Evolutionary conservation across 352 stramenopile genomes (phyloP).

Genomic region (Pythium rhizo-oryzae): DNA sequence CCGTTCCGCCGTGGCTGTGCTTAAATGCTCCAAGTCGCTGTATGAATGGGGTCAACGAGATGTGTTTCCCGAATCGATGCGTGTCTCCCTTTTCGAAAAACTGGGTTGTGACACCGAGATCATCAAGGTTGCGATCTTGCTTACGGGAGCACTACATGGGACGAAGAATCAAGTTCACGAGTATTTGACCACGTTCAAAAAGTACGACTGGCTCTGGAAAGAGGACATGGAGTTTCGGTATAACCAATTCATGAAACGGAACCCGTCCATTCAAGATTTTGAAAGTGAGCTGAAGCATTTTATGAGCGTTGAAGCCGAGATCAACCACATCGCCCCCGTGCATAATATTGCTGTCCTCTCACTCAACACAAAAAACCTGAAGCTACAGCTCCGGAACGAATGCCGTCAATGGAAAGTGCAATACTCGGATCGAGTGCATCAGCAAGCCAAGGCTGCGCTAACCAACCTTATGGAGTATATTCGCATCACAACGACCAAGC

Average conservation of each 20-base stretch:
- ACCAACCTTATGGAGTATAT: conserved; percentile 98
- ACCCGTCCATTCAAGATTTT: conserved; percentile 87
- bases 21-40: conserved; percentile 82
- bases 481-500: conserved; percentile 90
- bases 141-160: conserved; percentile 81
- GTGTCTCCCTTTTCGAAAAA: conserved; percentile 78
- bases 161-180: conserved; percentile 90
- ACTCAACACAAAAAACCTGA: conserved; percentile 97
- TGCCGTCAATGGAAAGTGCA: conserved; percentile 96
- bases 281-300: conserved; percentile 95
- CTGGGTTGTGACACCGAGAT: conserved; percentile 89
- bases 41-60: conserved; percentile 82
- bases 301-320: conserved; percentile 96
- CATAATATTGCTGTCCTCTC: conserved; percentile 97
- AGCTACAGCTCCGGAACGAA: conserved; percentile 96
- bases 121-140: conserved; percentile 86
- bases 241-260: conserved; percentile 93
- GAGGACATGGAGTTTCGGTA: conserved; percentile 96
- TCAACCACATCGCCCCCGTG: conserved; percentile 80
- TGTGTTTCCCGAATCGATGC: conserved; percentile 47
- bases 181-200: conserved; percentile 95
- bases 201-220: conserved; percentile 99
- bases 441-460: conserved; percentile 95
- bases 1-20: conserved; percentile 68
- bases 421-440: conserved; percentile 84